Evolutionary conservation across 148 eudicot genomes (phyloP), one percentile per base, ranked within the genome.

Genomic region (Polygonum aviculare): DNA sequence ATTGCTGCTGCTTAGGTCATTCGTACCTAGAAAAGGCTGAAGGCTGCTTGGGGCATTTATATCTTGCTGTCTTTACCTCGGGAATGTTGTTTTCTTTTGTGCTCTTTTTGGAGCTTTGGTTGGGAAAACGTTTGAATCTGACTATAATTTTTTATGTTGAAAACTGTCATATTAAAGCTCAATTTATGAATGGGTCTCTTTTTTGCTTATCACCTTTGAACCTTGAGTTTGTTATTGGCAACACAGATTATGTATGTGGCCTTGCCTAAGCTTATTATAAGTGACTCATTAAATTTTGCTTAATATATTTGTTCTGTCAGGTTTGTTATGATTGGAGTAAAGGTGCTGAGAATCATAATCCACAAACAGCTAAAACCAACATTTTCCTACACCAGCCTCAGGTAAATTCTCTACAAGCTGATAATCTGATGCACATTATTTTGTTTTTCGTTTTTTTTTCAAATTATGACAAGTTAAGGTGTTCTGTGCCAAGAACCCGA

Each of bases 291-390:
- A 26, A 65, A 65, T 15, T 26, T 26, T 67, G 21, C 9, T 36
- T 35, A 12, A 39, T 74, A 52, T 74, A 18, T 22, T 31, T 60
- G 15, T 14, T 75, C 12, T 74, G 75, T 16, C 18, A 95, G 98
- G 88, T 89, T 2, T 95, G 98, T 74, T 95, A 95, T 83, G 98
- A 95, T 81, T 95, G 98, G 98, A 89, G 97, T 77, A 95, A 92
- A 83, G 98, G 98, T 79, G 98, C 98, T 48, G 97, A 95, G 84
- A 95, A 95, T 83, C 98, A 95, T 67, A 92, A 95, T 78, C 98
- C 98, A 19, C 78, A 93, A 74, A 82, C 96, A 4, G 94, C 97
- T 52, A 92, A 92, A 82, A 79, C 86, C 75, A 69, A 77, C 78
- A 92, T 92, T 40, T 89, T 77, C 81, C 74, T 95, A 79, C 98